Evolutionary conservation across 371 early-diverging fungal species (phyloP).

Genomic region (Mortierella sp.): DNA sequence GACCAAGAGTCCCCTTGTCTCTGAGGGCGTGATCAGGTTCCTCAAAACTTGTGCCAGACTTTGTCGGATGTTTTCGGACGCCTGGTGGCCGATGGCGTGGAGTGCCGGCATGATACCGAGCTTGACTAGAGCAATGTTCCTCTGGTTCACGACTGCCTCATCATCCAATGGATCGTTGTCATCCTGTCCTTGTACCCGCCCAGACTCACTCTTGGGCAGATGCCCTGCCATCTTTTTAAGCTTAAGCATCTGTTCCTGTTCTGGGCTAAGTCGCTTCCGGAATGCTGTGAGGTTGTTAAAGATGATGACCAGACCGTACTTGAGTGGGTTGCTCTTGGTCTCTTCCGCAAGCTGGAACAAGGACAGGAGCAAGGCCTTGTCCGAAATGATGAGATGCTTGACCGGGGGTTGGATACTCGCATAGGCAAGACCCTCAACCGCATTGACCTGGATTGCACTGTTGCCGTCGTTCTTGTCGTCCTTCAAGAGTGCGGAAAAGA

Average conservation of each 20-base stretch:
- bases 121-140: slow-evolving; percentile 64
- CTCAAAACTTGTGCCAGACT: slow-evolving; percentile 76
- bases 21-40: slow-evolving; percentile 76
- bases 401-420: slow-evolving; percentile 68
- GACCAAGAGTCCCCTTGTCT: slow-evolving; percentile 79
- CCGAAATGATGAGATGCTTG: slow-evolving; percentile 70
- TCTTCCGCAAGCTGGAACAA: slow-evolving; percentile 65
- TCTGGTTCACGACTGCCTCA: slow-evolving; percentile 70
- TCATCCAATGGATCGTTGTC: slow-evolving; percentile 64
- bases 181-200: slow-evolving; percentile 30
- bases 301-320: slow-evolving; percentile 78
- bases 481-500: slow-evolving; percentile 57
- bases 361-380: slow-evolving; percentile 65
- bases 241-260: slow-evolving; percentile 85
- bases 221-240: slow-evolving; percentile 74
- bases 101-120: slow-evolving; percentile 70
- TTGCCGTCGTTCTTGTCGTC: slow-evolving; percentile 54
- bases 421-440: slow-evolving; percentile 84
- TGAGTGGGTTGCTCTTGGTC: slow-evolving; percentile 53
- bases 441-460: slow-evolving; percentile 42
- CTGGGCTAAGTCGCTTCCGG: slow-evolving; percentile 74
- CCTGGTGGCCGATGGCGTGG: slow-evolving; percentile 64
- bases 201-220: slow-evolving; percentile 56
- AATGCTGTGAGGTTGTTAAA: slow-evolving; percentile 79
- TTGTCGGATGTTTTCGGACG: slow-evolving; percentile 68